Conservation (phyloP, 345 rosid genomes). For the Brassica juncea region DNA sequence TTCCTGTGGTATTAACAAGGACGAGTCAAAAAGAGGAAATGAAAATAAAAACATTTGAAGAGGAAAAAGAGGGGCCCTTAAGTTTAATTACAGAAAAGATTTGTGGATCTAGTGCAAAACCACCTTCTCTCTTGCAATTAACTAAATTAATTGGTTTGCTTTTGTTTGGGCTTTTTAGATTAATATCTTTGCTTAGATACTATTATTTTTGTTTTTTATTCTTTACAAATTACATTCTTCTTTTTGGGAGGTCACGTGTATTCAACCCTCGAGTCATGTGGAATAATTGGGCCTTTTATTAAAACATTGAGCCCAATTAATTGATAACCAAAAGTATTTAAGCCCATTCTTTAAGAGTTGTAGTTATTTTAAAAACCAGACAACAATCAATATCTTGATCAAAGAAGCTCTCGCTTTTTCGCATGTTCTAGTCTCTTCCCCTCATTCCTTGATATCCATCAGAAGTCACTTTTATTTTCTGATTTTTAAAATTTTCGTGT, state of each 20-base stretch:
- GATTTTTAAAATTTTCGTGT: not conserved
- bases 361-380: not conserved
- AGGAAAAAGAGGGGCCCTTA: not conserved
- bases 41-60: not conserved
- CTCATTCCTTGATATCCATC: not conserved
- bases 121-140: not conserved
- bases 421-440: not conserved
- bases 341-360: not conserved
- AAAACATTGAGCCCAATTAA: not conserved
- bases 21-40: constrained; percentile 21
- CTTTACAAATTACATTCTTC: not conserved
- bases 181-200: constrained; percentile 18
- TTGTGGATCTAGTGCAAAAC: constrained; percentile 17
- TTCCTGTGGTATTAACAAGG: constrained; percentile 27
- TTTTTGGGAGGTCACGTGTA: constrained; percentile 23
- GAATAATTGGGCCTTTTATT: not conserved
- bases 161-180: constrained; percentile 30
- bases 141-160: not conserved
- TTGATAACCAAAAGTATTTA: not conserved
- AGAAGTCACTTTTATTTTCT: not conserved
- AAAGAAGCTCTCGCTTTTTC: not conserved
- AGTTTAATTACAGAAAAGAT: not conserved
- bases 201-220: not conserved
- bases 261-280: not conserved
- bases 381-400: not conserved